Evolutionary conservation across 108 stramenopile species (phyloP).

Genomic region (Parmales sp.): DNA sequence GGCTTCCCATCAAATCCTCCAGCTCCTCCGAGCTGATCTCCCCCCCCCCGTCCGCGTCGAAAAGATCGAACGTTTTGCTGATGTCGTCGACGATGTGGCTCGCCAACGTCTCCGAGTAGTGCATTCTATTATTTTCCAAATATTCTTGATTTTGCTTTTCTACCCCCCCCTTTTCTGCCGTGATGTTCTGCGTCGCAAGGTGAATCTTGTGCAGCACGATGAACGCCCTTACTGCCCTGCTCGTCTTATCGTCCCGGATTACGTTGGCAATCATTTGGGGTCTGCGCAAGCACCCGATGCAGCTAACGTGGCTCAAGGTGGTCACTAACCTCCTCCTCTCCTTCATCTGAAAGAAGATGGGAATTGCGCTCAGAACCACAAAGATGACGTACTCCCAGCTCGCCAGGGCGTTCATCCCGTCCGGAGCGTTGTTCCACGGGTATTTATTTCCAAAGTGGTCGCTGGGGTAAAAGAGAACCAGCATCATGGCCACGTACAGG

Average conservation of each 20-base stretch:
- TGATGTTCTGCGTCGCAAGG: neutral
- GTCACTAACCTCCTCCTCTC: neutral
- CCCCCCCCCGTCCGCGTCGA: constrained; percentile 33
- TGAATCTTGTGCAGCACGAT: constrained; percentile 31
- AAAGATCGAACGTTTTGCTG: constrained; percentile 31
- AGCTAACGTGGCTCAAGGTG: neutral
- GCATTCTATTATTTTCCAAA: neutral
- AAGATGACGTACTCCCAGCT: neutral
- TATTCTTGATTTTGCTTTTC: neutral
- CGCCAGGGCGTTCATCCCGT: neutral
- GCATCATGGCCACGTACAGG: neutral
- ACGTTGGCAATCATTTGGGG: constrained; percentile 30
- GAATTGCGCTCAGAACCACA: neutral
- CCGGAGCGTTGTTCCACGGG: too few species aligned
- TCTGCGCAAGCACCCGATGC: constrained; percentile 13
- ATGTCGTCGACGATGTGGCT: constrained; percentile 17
- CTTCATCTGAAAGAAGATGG: neutral
- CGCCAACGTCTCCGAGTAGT: constrained; percentile 9
- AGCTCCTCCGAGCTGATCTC: constrained; percentile 27
- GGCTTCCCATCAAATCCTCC: constrained; percentile 13
- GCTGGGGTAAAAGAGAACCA: neutral
- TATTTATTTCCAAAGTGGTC: too few species aligned
- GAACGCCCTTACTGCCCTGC: constrained; percentile 31
- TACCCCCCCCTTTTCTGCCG: neutral
- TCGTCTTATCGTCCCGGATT: constrained; percentile 35